A percentile compares a stretch with the other conserved stretches of the same genome.
Conservation (phyloP, 1,139 yeast species). For the Yamadazyma pseudoaaseri region DNA sequence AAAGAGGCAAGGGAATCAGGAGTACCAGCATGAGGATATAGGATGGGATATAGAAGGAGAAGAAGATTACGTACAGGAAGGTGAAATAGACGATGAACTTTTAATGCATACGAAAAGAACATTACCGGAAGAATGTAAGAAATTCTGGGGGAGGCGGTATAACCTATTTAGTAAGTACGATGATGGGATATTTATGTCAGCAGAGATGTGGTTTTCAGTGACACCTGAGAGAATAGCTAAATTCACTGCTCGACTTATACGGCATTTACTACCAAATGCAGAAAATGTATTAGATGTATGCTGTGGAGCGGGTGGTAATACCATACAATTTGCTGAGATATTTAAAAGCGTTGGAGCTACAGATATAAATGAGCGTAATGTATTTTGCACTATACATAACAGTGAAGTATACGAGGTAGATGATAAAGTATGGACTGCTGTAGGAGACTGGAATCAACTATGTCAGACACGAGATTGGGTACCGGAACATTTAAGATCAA, state of each 20-base stretch:
- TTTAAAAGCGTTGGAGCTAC: constrained; percentile 64
- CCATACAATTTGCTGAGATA: constrained; percentile 71
- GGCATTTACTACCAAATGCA: constrained; percentile 39
- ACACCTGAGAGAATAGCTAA: constrained; percentile 80
- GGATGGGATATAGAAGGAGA: too few relatives aligned
- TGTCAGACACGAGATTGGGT: constrained; percentile 30
- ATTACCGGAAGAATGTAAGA: constrained; percentile 42
- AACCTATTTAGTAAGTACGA: constrained; percentile 59
- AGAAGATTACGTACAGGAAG: too few relatives aligned
- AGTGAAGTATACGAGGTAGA: constrained; percentile 65
- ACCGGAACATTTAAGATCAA: constrained; percentile 20
- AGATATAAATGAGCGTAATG: constrained; percentile 61
- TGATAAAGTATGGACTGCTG: constrained; percentile 44
- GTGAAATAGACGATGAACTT: constrained; percentile 29
- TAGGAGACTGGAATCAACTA: constrained; percentile 58
- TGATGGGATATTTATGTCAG: constrained; percentile 69
- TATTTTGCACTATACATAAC: constrained; percentile 69
- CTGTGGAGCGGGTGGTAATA: constrained; percentile 96
- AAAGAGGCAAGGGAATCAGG: constrained; percentile 1
- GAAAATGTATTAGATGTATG: constrained; percentile 63
- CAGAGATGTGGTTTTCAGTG: constrained; percentile 86
- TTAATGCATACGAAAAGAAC: constrained; percentile 40
- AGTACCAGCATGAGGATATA: too few relatives aligned
- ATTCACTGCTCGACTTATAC: constrained; percentile 58
- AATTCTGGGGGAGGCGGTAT: constrained; percentile 64